phyloP scores from a whole-genome alignment of 108 stramenopile genomes.

The Conticribra weissflogii region DNA sequence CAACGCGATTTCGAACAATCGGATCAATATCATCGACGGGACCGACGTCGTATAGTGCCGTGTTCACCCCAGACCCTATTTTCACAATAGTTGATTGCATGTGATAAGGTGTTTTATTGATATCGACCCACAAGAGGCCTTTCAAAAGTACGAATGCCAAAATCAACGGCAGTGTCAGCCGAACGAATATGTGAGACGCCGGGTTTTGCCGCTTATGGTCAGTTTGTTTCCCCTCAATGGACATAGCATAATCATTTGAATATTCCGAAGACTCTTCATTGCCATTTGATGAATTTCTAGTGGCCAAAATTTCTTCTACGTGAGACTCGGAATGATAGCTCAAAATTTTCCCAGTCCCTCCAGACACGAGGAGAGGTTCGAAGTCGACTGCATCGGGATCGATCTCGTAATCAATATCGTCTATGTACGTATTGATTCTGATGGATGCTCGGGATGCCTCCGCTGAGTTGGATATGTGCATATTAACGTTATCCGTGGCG shows the following conservation, averaged over 20 bases:
- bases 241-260: no score
- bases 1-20: conserved; percentile 3
- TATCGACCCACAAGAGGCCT: conserved; percentile 9
- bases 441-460: conserved; percentile 4
- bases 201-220: no score
- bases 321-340: conserved; percentile 29
- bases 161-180: background rate
- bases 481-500: no score
- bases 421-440: background rate
- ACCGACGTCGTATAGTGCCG: background rate
- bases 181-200: background rate
- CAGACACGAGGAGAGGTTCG: conserved; percentile 31
- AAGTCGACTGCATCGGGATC: conserved; percentile 31
- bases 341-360: conserved; percentile 29
- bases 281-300: conserved; percentile 1
- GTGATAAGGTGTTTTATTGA: conserved; percentile 5
- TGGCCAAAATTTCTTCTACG: conserved; percentile 6
- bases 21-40: background rate
- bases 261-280: background rate
- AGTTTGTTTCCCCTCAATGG: no score
- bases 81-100: conserved; percentile 26
- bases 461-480: no score
- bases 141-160: background rate
- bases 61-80: background rate
- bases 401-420: conserved; percentile 12